A percentile compares a stretch with the other conserved stretches of the same genome.
These are phyloP conservation scores for Thuja plicata DNA, from an alignment of 83 land plant genomes.

Conservation along the genomic window DNA sequence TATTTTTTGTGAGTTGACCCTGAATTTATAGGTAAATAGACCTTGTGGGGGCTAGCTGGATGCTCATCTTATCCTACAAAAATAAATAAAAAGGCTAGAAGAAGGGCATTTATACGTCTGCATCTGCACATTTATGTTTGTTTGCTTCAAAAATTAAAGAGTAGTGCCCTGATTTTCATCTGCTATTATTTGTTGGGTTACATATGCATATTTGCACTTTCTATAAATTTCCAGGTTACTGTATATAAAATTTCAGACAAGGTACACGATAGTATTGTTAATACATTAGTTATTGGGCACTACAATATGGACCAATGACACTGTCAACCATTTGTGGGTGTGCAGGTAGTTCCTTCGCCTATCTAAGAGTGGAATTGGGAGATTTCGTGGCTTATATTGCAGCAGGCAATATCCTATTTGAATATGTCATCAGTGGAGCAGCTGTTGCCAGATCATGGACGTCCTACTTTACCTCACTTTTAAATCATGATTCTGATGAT, in stretches of 20 bases:
- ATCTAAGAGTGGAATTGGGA: slow-evolving; percentile 77
- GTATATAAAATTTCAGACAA: not conserved
- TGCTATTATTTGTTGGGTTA: not conserved
- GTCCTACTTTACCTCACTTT: slow-evolving; percentile 71
- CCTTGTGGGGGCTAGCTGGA: not conserved
- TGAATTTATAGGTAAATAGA: not conserved
- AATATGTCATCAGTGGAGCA: slow-evolving; percentile 62
- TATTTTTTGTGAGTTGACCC: not conserved
- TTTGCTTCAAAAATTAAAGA: not conserved
- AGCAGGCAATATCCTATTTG: slow-evolving; percentile 85
- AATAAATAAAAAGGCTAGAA: not conserved
- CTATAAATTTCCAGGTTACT: not conserved
- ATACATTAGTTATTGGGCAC: not conserved
- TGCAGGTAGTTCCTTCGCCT: slow-evolving; percentile 91
- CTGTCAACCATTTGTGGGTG: not conserved
- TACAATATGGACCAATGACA: not conserved
- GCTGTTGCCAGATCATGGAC: slow-evolving; percentile 86
- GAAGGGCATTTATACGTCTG: not conserved
- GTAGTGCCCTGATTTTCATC: not conserved
- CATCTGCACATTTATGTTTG: not conserved
- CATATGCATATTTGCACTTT: not conserved
- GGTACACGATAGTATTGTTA: not conserved
- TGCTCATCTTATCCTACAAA: not conserved
- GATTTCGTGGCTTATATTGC: slow-evolving; percentile 84
- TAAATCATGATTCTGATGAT: slow-evolving; percentile 35